phyloP scores from a whole-genome alignment of 768 basidiomycete species.

The Tulasnella sp. region DNA sequence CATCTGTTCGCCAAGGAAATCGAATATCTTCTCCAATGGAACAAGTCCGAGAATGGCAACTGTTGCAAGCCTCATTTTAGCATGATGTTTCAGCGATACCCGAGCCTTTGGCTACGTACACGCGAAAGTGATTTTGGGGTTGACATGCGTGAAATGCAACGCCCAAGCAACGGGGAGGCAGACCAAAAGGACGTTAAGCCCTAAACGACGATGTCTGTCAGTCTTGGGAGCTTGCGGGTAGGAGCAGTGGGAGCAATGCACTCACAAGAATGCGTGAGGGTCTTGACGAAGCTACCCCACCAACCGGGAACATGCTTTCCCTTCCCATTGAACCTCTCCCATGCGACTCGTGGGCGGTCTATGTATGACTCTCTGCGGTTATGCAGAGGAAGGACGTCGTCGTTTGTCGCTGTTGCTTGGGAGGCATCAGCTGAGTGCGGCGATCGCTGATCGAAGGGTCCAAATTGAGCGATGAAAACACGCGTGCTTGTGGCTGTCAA shows the following conservation, averaged over 20 bases:
- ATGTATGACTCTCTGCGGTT: background rate
- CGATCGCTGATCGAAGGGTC: background rate
- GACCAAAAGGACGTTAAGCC: constrained; percentile 34
- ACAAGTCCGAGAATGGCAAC: background rate
- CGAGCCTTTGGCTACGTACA: constrained; percentile 34
- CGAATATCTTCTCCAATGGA: background rate
- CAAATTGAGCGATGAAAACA: background rate
- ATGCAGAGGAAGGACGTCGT: background rate
- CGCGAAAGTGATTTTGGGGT: constrained; percentile 36
- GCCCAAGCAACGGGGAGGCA: constrained; percentile 56
- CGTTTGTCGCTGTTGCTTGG: background rate
- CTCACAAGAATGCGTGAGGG: background rate
- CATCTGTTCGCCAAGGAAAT: constrained; percentile 40
- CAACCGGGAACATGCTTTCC: background rate
- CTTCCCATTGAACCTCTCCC: constrained; percentile 1
- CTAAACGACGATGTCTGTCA: background rate
- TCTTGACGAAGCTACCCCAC: background rate
- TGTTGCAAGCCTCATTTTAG: background rate
- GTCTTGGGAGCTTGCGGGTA: background rate
- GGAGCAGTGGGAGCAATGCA: background rate
- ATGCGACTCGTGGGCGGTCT: background rate
- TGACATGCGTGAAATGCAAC: constrained; percentile 42
- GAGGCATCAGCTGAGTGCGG: background rate
- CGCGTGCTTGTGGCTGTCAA: background rate
- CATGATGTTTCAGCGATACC: background rate